phyloP scores from a whole-genome alignment of 495 filamentous ascomycete genomes.

The Venustampulla echinocandica region DNA sequence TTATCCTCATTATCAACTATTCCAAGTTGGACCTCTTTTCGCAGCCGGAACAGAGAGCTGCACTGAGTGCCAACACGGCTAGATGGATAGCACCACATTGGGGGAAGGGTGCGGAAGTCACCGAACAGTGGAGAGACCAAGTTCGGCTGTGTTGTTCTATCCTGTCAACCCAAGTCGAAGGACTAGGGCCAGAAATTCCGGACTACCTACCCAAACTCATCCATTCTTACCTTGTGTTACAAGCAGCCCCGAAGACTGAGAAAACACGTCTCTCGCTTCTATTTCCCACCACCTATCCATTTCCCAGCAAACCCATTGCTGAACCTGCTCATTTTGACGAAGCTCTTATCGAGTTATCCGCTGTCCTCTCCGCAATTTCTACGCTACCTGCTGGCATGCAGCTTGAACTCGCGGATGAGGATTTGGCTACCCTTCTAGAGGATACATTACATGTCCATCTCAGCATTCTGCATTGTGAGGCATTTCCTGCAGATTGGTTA shows the following conservation, averaged over 20 bases:
- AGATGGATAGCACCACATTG: slow-evolving; percentile 92
- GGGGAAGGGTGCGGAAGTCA: slow-evolving; percentile 65
- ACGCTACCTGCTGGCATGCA: slow-evolving; percentile 59
- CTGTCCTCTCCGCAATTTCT: slow-evolving; percentile 73
- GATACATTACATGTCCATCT: slow-evolving; percentile 73
- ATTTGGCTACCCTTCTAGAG: slow-evolving; percentile 65
- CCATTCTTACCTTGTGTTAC: slow-evolving; percentile 75
- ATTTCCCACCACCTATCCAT: slow-evolving; percentile 86
- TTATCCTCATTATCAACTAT: slow-evolving; percentile 86
- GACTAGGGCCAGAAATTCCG: slow-evolving; percentile 71
- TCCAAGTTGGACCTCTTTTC: slow-evolving; percentile 72
- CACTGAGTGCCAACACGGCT: slow-evolving; percentile 71
- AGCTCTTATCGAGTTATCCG: slow-evolving; percentile 78
- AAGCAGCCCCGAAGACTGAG: slow-evolving; percentile 50
- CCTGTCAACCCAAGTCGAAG: slow-evolving; percentile 69
- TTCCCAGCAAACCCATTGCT: slow-evolving; percentile 62
- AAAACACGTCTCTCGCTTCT: slow-evolving; percentile 71
- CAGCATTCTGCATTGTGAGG: slow-evolving; percentile 80
- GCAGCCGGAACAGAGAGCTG: slow-evolving; percentile 60
- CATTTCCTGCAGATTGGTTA: slow-evolving; percentile 85
- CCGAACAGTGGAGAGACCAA: slow-evolving; percentile 84
- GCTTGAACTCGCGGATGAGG: slow-evolving; percentile 62
- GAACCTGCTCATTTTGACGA: slow-evolving; percentile 69
- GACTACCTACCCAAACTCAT: slow-evolving; percentile 87
- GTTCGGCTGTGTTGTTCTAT: slow-evolving; percentile 88